Percentiles rank a stretch among this genome's conserved stretches.
These are phyloP conservation scores for Phycomyces nitens DNA, from an alignment of 192 early-diverging fungal genomes.

Conservation along the genomic window DNA sequence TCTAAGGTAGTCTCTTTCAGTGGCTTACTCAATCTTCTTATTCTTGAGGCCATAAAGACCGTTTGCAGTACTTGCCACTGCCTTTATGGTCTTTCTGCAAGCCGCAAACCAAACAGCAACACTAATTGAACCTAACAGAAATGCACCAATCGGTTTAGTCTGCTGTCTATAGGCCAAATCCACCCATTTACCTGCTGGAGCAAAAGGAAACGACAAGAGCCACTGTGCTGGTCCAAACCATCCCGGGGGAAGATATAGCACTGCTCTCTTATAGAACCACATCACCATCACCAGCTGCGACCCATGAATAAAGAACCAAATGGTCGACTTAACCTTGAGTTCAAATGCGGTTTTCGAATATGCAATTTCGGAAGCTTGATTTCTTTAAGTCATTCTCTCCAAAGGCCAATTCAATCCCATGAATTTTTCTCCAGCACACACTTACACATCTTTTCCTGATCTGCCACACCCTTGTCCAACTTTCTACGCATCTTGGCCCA, in stretches of 20 bases:
- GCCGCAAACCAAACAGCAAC: conserved; percentile 74
- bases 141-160: no score
- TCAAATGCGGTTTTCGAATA: conserved; percentile 70
- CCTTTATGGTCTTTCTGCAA: conserved; percentile 59
- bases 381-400: no score
- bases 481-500: conserved; percentile 87
- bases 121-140: conserved; percentile 62
- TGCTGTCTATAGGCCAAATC: no score
- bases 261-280: conserved; percentile 63
- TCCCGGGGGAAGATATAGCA: conserved; percentile 72
- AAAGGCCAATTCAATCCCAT: no score
- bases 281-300: conserved; percentile 59
- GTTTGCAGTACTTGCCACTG: conserved; percentile 30
- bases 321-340: conserved; percentile 67
- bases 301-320: conserved; percentile 63
- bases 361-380: conserved; percentile 54
- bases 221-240: conserved; percentile 76
- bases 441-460: conserved; percentile 65
- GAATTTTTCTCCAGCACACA: no score
- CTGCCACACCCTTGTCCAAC: conserved; percentile 68
- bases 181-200: conserved; percentile 65
- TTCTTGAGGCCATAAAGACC: conserved; percentile 16
- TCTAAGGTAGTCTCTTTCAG: background rate
- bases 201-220: conserved; percentile 67
- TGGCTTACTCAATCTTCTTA: no score